Conservation (phyloP, 805 yeast species). For the Suhomyces pyralidae region DNA sequence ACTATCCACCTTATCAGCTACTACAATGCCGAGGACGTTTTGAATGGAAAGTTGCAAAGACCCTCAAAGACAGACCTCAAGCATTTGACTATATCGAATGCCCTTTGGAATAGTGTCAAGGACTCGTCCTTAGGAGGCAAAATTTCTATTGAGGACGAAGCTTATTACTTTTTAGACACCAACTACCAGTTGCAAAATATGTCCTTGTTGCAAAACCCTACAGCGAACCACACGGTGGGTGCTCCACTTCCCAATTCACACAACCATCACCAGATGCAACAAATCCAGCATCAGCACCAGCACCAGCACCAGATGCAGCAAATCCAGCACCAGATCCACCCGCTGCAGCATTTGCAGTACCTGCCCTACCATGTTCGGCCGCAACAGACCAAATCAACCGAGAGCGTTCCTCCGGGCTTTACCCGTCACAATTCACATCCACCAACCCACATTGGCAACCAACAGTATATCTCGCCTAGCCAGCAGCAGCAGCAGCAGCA, state of each 20-base stretch:
- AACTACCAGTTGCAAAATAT: slow-evolving; percentile 42
- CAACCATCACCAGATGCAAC: slow-evolving; percentile 8
- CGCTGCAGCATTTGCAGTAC: slow-evolving; percentile 4
- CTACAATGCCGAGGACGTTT: slow-evolving; percentile 72
- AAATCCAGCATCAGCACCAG: slow-evolving; percentile 5
- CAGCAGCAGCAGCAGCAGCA: slow-evolving; percentile 9
- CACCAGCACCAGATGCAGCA: slow-evolving; percentile 9
- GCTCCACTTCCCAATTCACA: slow-evolving; percentile 4
- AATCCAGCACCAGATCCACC: slow-evolving; percentile 3
- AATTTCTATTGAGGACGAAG: slow-evolving; percentile 47
- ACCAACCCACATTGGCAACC: slow-evolving; percentile 8
- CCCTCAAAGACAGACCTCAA: slow-evolving; percentile 59
- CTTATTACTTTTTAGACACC: slow-evolving; percentile 45
- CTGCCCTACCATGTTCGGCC: slow-evolving; percentile 2
- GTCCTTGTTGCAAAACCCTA: slow-evolving; percentile 23
- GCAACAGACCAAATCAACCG: background rate
- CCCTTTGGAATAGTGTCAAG: slow-evolving; percentile 54
- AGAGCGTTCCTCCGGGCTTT: background rate
- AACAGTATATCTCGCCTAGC: slow-evolving; percentile 6
- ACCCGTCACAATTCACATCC: slow-evolving; percentile 9
- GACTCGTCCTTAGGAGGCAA: slow-evolving; percentile 60
- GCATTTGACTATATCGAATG: slow-evolving; percentile 44
- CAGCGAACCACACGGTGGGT: background rate
- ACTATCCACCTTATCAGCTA: slow-evolving; percentile 77
- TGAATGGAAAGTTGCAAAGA: slow-evolving; percentile 49